Base-by-base conservation (phyloP, 768 basidiomycete genomes). In the Xerocomellus dryophilus region DNA sequence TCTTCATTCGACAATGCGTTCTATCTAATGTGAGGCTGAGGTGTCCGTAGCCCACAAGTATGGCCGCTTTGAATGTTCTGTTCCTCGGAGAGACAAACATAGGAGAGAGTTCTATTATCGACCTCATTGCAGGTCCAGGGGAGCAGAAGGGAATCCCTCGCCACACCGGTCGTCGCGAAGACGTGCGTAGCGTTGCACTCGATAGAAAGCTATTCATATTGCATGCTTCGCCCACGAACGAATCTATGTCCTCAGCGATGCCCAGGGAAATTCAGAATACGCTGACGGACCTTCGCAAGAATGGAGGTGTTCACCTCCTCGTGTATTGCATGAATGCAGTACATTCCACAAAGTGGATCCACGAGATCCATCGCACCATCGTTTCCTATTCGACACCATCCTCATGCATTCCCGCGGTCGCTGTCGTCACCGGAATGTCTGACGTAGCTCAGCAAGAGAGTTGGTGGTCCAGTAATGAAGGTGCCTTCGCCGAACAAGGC, bases 71-170 rank as follows among this genome's bases (percentile, higher is more conserved):
- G 18, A 60, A 66, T 44, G 40, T 66, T 29, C 18, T 66, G 6
- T 56, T 66, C 44, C 31, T 66, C 3, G 66, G 63, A 29, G 66
- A 65, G 49, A 67, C 56, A n/a, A 38, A 38, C 39, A 48, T 58
- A 3, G 60, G 56, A 31, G 51, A 60, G 17, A 17, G 18, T 48
- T 67, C 60, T 50, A 54, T 66, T 18, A 23, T 62, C 54, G 50
- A 67, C 31, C 50, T 66, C 46, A 21, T 58, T 39, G 54, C 51
- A 36, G 49, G 51, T n/a, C 17, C 56, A 43, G 56, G 25, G 32
- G 51, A 47, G 15, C 40, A 43, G 27, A 48, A 46, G 20, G 38
- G 14, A 10, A 14, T 35, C 8, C 23, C 15, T 50, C 43, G 5
- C 25, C 42, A 25, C 17, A 7, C 32, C 3, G 10, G 34, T 32